Conservation (phyloP, 2,329 filamentous ascomycete genomes). For the Penicillium sp. region DNA sequence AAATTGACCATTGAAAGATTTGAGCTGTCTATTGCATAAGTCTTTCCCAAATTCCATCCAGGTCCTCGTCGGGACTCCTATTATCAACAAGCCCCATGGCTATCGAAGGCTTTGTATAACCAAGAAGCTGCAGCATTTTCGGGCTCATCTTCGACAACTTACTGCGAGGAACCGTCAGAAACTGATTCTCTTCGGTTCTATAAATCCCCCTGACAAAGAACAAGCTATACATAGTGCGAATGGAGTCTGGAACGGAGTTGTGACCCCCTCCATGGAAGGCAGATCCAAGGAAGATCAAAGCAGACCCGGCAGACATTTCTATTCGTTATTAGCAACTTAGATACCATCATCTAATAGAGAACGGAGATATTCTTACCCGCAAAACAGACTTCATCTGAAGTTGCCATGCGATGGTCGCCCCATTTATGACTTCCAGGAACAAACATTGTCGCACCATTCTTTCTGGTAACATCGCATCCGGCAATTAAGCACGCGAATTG, state of each 20-base stretch:
- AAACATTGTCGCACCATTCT: constrained; percentile 2
- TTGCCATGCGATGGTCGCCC: neutral
- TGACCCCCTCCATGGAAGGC: constrained; percentile 1
- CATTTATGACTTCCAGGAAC: constrained; percentile 4
- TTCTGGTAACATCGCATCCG: neutral
- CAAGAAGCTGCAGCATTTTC: constrained; percentile 1
- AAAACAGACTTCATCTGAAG: neutral
- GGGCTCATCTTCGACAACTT: neutral
- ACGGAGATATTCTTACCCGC: neutral
- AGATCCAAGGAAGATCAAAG: neutral
- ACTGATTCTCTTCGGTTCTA: constrained; percentile 3
- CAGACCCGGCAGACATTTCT: neutral
- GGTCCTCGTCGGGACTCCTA: neutral
- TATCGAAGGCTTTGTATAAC: constrained; percentile 1
- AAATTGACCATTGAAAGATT: too few species aligned
- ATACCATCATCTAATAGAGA: neutral
- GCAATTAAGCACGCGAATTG: constrained; percentile 2
- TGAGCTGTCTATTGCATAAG: neutral
- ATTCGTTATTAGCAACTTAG: neutral
- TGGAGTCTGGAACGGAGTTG: neutral
- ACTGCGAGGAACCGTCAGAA: neutral
- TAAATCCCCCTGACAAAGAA: neutral
- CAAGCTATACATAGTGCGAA: constrained; percentile 4
- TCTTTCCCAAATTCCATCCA: neutral
- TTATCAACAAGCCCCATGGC: constrained; percentile 1